Percentiles rank a stretch among this genome's conserved stretches.
phyloP scores from a whole-genome alignment of 495 filamentous ascomycete species.

The Corynascus novoguineensis region DNA sequence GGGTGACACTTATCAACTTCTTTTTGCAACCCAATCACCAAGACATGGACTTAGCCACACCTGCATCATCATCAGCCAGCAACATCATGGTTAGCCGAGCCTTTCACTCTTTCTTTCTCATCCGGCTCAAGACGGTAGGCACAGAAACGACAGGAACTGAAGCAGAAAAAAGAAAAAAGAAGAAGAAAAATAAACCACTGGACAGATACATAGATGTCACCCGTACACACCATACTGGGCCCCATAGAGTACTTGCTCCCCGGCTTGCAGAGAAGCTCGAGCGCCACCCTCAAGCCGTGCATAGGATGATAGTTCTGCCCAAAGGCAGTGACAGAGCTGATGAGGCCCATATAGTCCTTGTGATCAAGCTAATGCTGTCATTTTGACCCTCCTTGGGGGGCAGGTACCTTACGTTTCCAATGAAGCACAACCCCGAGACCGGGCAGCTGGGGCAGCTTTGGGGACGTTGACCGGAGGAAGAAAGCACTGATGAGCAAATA shows the following conservation, averaged over 20 bases:
- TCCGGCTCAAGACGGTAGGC: no score
- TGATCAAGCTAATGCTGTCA: background rate
- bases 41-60: no score
- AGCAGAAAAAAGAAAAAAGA: background rate
- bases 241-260: background rate
- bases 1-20: no score
- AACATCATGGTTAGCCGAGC: no score
- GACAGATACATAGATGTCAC: background rate
- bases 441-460: background rate
- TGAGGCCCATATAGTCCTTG: background rate
- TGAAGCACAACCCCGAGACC: background rate
- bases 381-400: background rate
- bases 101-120: no score
- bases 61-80: no score
- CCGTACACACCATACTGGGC: background rate
- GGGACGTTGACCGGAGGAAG: no score
- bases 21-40: no score
- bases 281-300: background rate
- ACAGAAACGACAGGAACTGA: no score
- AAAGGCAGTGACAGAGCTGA: background rate
- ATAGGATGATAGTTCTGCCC: background rate
- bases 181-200: background rate
- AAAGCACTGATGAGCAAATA: no score
- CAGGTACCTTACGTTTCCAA: background rate
- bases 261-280: background rate